These are phyloP conservation scores for Beauveria sp. DNA, from an alignment of 2,329 filamentous ascomycete genomes.

Conservation along the genomic window DNA sequence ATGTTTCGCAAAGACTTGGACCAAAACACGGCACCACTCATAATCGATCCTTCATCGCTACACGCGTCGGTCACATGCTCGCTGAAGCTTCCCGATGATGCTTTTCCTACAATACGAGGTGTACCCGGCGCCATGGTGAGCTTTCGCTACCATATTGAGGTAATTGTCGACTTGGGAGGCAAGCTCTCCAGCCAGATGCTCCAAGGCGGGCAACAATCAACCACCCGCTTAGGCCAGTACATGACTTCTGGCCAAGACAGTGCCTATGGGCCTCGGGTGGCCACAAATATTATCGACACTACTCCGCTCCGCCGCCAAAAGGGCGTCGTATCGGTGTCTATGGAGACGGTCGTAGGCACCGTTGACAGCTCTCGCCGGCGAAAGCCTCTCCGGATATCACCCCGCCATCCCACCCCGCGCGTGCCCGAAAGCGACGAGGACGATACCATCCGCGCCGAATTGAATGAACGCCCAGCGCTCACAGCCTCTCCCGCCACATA, in stretches of 20 bases:
- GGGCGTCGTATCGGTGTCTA: slow-evolving; percentile 78
- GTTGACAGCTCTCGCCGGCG: slow-evolving; percentile 55
- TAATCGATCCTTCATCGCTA: slow-evolving; percentile 74
- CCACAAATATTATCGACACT: slow-evolving; percentile 74
- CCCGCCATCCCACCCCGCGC: slow-evolving; percentile 21
- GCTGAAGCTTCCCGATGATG: slow-evolving; percentile 80
- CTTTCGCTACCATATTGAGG: slow-evolving; percentile 90
- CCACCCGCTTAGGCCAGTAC: slow-evolving; percentile 30
- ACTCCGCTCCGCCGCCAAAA: slow-evolving; percentile 81
- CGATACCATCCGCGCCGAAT: slow-evolving; percentile 19
- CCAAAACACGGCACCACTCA: slow-evolving; percentile 80
- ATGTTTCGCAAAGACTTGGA: slow-evolving; percentile 93
- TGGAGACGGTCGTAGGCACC: slow-evolving; percentile 84
- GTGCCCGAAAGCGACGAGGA: slow-evolving; percentile 26
- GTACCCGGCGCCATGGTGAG: slow-evolving; percentile 92
- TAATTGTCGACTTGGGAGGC: slow-evolving; percentile 85
- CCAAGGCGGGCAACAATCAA: slow-evolving; percentile 52
- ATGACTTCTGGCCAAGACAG: slow-evolving; percentile 19
- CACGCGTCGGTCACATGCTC: slow-evolving; percentile 74
- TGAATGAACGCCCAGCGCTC: slow-evolving; percentile 14
- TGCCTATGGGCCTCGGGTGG: slow-evolving; percentile 25
- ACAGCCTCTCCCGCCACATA: slow-evolving; percentile 19
- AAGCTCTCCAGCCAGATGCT: slow-evolving; percentile 63
- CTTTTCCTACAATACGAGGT: slow-evolving; percentile 82
- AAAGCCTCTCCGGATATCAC: slow-evolving; percentile 19